Percentiles rank a stretch among this genome's conserved stretches.
Conservation (phyloP, 345 rosid genomes). For the Eucalyptus fibrosa region DNA sequence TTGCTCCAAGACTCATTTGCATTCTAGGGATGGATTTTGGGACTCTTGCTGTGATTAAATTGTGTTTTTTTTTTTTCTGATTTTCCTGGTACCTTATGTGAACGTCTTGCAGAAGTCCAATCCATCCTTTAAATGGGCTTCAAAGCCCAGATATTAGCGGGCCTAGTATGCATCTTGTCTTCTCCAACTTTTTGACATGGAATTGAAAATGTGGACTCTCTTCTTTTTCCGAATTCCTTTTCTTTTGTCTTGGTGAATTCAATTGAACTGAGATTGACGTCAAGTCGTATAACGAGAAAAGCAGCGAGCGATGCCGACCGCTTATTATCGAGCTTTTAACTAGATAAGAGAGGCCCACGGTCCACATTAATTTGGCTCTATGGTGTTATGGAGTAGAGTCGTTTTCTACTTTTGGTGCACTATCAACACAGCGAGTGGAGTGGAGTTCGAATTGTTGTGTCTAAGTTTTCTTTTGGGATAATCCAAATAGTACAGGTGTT, state of each 20-base stretch:
- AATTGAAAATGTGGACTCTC: neutral
- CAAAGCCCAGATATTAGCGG: neutral
- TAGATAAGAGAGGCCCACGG: neutral
- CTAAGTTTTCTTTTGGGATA: neutral
- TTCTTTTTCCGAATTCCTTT: neutral
- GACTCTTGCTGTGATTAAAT: neutral
- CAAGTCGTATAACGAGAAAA: neutral
- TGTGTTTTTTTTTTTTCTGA: neutral
- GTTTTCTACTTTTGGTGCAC: neutral
- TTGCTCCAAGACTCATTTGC: neutral
- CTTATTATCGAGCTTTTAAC: neutral
- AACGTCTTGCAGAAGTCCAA: neutral
- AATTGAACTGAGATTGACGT: neutral
- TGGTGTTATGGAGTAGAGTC: neutral
- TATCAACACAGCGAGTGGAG: too few species aligned
- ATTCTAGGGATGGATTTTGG: neutral
- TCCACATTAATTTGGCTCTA: neutral
- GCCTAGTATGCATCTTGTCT: neutral
- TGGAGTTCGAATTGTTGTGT: neutral
- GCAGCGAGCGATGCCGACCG: neutral
- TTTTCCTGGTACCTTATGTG: neutral
- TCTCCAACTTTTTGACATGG: neutral
- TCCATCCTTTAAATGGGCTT: neutral
- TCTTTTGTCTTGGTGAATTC: neutral
- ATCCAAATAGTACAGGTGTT: neutral